A percentile compares a stretch with the other conserved stretches of the same genome.
phyloP scores from a whole-genome alignment of 1,284 basidiomycete genomes.

The Moniliophthora roreri region DNA sequence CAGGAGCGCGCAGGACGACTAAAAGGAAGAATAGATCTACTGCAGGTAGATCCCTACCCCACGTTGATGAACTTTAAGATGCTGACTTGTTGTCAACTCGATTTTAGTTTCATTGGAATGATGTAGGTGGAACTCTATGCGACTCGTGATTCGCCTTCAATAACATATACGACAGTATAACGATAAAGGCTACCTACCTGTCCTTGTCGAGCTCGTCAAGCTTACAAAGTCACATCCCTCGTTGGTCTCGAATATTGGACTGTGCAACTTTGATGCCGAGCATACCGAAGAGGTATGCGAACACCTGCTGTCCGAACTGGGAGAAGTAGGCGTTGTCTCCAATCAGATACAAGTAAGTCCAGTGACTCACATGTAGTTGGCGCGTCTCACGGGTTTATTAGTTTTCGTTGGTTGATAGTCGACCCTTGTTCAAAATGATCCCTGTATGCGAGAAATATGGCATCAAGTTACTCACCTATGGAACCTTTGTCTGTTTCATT shows the following conservation, averaged over 20 bases:
- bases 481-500: conserved; percentile 46
- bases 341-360: conserved; percentile 60
- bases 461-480: conserved; percentile 63
- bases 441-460: conserved; percentile 54
- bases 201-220: conserved; percentile 46
- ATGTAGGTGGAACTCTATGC: conserved; percentile 9
- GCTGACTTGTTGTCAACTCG: not conserved
- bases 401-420: conserved; percentile 62
- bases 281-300: conserved; percentile 59
- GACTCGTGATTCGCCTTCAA: no score
- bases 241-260: conserved; percentile 51
- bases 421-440: conserved; percentile 57
- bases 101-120: conserved; percentile 19
- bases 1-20: conserved; percentile 14
- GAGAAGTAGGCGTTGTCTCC: conserved; percentile 55
- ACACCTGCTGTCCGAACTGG: conserved; percentile 28
- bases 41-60: conserved; percentile 12
- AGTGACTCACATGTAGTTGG: not conserved
- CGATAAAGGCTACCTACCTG: conserved; percentile 52
- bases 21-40: conserved; percentile 16
- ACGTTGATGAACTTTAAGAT: not conserved
- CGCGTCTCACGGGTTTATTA: conserved; percentile 20
- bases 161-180: no score
- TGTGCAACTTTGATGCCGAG: conserved; percentile 61
- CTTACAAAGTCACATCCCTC: conserved; percentile 30